These are phyloP conservation scores for Colletotrichum tropicale DNA, from an alignment of 2,329 filamentous ascomycete species.

Conservation along the genomic window DNA sequence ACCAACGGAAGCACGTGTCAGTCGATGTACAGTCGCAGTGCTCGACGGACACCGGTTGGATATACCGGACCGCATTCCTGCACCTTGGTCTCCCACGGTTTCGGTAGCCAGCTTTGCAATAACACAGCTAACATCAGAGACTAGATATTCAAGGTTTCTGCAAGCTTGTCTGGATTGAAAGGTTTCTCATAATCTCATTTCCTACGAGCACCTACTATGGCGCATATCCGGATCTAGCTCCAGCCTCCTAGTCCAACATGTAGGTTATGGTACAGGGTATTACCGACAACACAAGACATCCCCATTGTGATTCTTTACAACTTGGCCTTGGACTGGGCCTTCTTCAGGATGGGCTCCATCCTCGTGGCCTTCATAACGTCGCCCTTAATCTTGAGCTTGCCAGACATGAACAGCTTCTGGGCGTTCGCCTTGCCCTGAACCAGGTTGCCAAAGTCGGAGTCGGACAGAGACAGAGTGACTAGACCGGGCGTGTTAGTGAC, in stretches of 20 bases:
- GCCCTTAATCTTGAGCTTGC: conserved; percentile 97
- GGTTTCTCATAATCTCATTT: conserved; percentile 9
- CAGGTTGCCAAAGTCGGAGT: conserved; percentile 85
- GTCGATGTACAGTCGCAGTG: background rate
- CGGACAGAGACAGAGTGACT: conserved; percentile 88
- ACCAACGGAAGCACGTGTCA: background rate
- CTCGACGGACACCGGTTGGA: background rate
- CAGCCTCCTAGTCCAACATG: background rate
- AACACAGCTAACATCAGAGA: background rate
- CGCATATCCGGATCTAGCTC: background rate
- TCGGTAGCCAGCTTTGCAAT: background rate
- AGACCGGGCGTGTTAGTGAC: background rate
- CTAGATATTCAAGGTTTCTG: background rate
- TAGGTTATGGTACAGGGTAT: conserved; percentile 22
- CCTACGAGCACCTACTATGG: conserved; percentile 1
- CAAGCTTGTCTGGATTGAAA: background rate
- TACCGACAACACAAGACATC: conserved; percentile 1
- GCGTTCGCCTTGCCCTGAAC: conserved; percentile 89
- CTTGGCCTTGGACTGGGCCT: conserved; percentile 84
- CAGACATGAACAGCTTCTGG: conserved; percentile 96
- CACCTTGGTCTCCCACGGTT: background rate
- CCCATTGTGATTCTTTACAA: conserved; percentile 57
- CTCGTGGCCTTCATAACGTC: conserved; percentile 99
- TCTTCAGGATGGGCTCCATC: conserved; percentile 91
- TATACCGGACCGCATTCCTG: background rate